These are phyloP conservation scores for Hemileccinum impolitum DNA, from an alignment of 768 basidiomycete species.

Conservation along the genomic window DNA sequence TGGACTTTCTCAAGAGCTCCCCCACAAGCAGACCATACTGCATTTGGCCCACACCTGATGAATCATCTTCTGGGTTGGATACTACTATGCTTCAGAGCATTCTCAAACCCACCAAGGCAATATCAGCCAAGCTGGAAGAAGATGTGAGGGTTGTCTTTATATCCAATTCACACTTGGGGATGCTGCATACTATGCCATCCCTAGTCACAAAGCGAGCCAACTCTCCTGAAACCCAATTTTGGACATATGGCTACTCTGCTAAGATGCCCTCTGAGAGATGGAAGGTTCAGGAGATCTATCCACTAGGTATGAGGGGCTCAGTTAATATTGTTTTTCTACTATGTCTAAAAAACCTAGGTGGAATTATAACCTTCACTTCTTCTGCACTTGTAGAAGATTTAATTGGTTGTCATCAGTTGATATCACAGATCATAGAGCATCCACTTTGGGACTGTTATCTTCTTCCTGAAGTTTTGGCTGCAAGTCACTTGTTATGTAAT, in stretches of 20 bases:
- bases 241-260: constrained; percentile 65
- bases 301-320: constrained; percentile 47
- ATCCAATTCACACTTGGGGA: constrained; percentile 54
- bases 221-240: constrained; percentile 51
- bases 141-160: constrained; percentile 58
- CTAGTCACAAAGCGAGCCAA: constrained; percentile 47
- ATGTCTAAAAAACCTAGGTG: constrained; percentile 46
- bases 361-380: constrained; percentile 69
- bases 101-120: constrained; percentile 43
- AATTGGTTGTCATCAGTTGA: constrained; percentile 42
- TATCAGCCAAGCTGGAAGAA: constrained; percentile 34
- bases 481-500: constrained; percentile 23
- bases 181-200: constrained; percentile 46
- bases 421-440: constrained; percentile 53
- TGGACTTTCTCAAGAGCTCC: constrained; percentile 42
- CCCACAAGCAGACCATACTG: constrained; percentile 40
- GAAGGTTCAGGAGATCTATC: constrained; percentile 67
- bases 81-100: constrained; percentile 41
- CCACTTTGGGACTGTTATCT: constrained; percentile 70
- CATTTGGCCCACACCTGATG: constrained; percentile 42
- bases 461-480: constrained; percentile 59
- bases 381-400: constrained; percentile 55
- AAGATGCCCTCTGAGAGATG: constrained; percentile 48
- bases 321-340: background rate
- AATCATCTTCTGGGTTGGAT: constrained; percentile 37